Percentiles rank a stretch among this genome's conserved stretches.
Conservation (phyloP, 768 basidiomycete genomes). For the Mycena galopus region DNA sequence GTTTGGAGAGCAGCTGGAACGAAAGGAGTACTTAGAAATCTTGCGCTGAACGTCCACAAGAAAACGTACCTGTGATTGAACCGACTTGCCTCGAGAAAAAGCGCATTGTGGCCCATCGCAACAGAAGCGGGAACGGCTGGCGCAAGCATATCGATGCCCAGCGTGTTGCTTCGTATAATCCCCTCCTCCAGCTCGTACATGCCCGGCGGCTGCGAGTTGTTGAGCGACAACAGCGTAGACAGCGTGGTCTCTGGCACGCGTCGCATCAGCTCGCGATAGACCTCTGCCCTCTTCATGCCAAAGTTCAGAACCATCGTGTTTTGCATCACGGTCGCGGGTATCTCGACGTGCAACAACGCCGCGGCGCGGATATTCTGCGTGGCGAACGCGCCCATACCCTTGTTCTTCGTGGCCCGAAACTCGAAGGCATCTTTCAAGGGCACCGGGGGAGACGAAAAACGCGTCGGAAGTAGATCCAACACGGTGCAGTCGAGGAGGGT, state of each 20-base stretch:
- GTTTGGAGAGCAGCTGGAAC: slow-evolving; percentile 33
- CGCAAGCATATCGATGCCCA: slow-evolving; percentile 20
- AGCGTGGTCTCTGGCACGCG: slow-evolving; percentile 22
- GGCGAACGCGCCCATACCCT: slow-evolving; percentile 27
- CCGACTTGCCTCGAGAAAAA: slow-evolving; percentile 30
- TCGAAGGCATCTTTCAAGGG: slow-evolving; percentile 29
- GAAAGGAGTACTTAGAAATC: too few species aligned
- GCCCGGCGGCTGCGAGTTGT: slow-evolving; percentile 22
- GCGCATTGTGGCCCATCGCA: slow-evolving; percentile 31
- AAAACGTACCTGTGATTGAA: slow-evolving; percentile 33
- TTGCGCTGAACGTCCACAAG: too few species aligned
- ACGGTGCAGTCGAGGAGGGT: slow-evolving; percentile 29
- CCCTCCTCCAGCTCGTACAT: slow-evolving; percentile 27
- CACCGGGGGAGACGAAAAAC: slow-evolving; percentile 13
- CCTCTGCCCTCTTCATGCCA: slow-evolving; percentile 24
- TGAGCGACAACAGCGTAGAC: slow-evolving; percentile 22
- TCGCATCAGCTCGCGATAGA: slow-evolving; percentile 25
- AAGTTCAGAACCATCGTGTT: slow-evolving; percentile 31
- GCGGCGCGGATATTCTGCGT: slow-evolving; percentile 19
- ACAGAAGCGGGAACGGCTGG: slow-evolving; percentile 7
- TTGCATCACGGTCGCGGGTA: slow-evolving; percentile 25
- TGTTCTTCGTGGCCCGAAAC: slow-evolving; percentile 9
- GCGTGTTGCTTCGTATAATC: slow-evolving; percentile 26
- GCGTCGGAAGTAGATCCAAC: slow-evolving; percentile 19
- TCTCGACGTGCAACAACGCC: slow-evolving; percentile 29